Percentiles rank a stretch among this genome's conserved stretches.
Evolutionary conservation across 345 rosid genomes (phyloP).

Genomic region (Populus simonii): DNA sequence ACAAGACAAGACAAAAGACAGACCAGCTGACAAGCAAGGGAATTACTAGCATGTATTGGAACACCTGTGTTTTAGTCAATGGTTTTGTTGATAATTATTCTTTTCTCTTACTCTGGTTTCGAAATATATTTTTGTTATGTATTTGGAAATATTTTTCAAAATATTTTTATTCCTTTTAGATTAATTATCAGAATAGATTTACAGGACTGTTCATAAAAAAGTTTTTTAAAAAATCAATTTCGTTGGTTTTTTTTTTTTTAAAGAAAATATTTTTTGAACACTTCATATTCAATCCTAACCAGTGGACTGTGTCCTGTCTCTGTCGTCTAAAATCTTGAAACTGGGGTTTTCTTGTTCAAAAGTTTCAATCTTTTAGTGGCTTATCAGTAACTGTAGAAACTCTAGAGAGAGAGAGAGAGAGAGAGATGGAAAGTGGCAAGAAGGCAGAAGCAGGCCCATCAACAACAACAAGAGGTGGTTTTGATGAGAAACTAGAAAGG

Average conservation of each 20-base stretch:
- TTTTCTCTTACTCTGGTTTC: too few species aligned
- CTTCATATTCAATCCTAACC: background rate
- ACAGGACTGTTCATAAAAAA: too few species aligned
- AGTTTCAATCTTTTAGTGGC: background rate
- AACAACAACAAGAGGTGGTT: background rate
- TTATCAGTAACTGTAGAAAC: too few species aligned
- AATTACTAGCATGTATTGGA: background rate
- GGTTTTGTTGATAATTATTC: background rate
- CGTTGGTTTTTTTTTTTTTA: too few species aligned
- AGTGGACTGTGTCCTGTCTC: background rate
- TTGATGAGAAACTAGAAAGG: conserved; percentile 6
- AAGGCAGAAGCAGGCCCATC: conserved; percentile 25
- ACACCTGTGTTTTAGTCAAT: background rate
- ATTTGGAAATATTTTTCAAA: too few species aligned
- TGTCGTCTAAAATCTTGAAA: too few species aligned
- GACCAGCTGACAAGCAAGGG: background rate
- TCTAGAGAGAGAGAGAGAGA: too few species aligned
- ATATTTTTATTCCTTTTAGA: too few species aligned
- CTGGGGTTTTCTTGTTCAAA: background rate
- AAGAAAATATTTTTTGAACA: too few species aligned
- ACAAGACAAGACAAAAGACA: conserved; percentile 1
- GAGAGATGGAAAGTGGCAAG: conserved; percentile 19
- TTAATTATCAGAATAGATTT: too few species aligned
- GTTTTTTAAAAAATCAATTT: too few species aligned
- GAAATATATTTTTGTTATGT: too few species aligned